Evolutionary conservation across 495 filamentous ascomycete genomes (phyloP), one percentile per base, ranked within the genome.

Genomic region (Penicillium verhagenii): DNA sequence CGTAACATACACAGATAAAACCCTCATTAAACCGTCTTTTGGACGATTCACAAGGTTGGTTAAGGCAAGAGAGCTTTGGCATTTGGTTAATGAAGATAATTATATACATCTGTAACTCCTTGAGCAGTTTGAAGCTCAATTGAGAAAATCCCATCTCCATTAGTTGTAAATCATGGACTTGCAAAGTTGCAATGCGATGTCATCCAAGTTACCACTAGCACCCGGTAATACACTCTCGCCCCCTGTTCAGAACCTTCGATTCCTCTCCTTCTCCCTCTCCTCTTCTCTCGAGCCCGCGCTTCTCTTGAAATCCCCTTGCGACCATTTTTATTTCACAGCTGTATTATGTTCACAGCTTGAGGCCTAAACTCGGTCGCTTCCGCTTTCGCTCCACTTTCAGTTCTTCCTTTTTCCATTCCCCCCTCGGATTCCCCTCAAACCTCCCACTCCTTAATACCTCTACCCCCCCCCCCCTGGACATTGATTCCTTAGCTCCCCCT

Each of bases 301-400:
- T 42, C 43, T 35, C 43, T n/a, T n/a, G n/a, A n/a, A 10, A 25
- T 35, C 47, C 37, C 52, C 52, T 43, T 54, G 39, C 52, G 29
- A 50, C 40, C 16, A 53, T 57, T 50, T 54, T 55, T 47, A 46
- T 53, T 48, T 50, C 40, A 18, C 19, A 35, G 33, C 19, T 26
- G 58, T 51, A 62, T 58, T 62, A 62, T 62, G 59, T 58, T 57
- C 59, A 46, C 47, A 58, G 54, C 51, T 47, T 62, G 53, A 63
- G 48, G 60, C 44, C 59, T 40, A 42, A 31, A 56, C 49, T 56
- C 45, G 53, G 58, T 56, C 53, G 50, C 58, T 53, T 61, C 54
- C 50, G 46, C 23, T 40, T 49, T 56, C 53, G 45, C 48, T 60
- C 58, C 58, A 60, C 58, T 60, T 56, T 60, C 53, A 56, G 37